These are phyloP conservation scores for Periconia sp. DNA, from an alignment of 2,329 filamentous ascomycete genomes.

Conservation along the genomic window DNA sequence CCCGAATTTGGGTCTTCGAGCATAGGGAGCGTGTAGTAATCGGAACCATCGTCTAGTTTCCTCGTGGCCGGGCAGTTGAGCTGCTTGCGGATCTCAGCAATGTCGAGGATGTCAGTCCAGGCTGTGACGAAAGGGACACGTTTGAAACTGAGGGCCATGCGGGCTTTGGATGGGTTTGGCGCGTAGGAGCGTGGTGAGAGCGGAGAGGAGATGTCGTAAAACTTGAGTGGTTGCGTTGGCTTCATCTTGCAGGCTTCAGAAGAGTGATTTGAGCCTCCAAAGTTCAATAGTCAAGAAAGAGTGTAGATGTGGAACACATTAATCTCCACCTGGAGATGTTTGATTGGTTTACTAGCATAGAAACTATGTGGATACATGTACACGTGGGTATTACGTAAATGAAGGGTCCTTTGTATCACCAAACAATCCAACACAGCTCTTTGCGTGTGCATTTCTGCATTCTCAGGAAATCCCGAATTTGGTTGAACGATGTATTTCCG, in stretches of 20 bases:
- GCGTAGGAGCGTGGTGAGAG: constrained; percentile 43
- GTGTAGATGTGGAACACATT: too few species aligned
- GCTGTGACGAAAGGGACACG: constrained; percentile 48
- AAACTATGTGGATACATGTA: too few species aligned
- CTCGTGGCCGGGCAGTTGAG: constrained; percentile 55
- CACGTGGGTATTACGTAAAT: too few species aligned
- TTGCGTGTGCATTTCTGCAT: too few species aligned
- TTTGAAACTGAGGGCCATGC: constrained; percentile 56
- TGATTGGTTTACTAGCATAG: too few species aligned
- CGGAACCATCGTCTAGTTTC: constrained; percentile 57
- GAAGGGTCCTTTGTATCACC: too few species aligned
- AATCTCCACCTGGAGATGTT: too few species aligned
- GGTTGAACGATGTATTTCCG: too few species aligned
- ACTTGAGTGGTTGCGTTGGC: constrained; percentile 33
- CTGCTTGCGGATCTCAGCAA: constrained; percentile 50
- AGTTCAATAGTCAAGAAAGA: not conserved
- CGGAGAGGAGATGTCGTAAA: constrained; percentile 54
- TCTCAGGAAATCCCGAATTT: too few species aligned
- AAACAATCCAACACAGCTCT: too few species aligned
- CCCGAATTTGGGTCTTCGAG: constrained; percentile 50
- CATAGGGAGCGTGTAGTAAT: constrained; percentile 64
- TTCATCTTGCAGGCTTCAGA: constrained; percentile 21
- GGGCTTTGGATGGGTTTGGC: constrained; percentile 56
- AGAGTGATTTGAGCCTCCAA: not conserved
- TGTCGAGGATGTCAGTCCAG: constrained; percentile 58